These are phyloP conservation scores for Podosphaera fusca DNA, from an alignment of 2,329 filamentous ascomycete genomes.

Conservation along the genomic window DNA sequence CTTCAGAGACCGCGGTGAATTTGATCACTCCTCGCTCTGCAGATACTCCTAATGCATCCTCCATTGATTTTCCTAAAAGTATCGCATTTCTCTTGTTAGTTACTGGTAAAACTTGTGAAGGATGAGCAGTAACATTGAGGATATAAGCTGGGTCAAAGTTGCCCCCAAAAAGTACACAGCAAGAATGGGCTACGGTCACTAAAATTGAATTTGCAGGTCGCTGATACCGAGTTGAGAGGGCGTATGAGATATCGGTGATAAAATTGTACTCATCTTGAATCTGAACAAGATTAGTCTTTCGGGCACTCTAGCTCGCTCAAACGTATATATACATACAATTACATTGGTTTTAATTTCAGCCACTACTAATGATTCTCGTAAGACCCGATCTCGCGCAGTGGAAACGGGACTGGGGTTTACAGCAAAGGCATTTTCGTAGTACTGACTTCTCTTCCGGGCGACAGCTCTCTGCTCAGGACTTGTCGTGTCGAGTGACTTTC, in stretches of 20 bases:
- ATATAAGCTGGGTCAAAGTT: constrained; percentile 61
- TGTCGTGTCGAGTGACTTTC: constrained; percentile 10
- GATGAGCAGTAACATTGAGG: constrained; percentile 48
- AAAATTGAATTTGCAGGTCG: constrained; percentile 51
- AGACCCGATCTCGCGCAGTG: constrained; percentile 13
- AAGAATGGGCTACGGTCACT: constrained; percentile 52
- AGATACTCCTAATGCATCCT: constrained; percentile 43
- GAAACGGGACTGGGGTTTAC: constrained; percentile 11
- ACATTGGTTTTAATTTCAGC: constrained; percentile 42
- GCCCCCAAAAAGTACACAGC: constrained; percentile 51
- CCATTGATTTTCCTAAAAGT: constrained; percentile 55
- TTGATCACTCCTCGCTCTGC: constrained; percentile 46
- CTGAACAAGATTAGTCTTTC: constrained; percentile 19
- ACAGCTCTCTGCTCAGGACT: constrained; percentile 12
- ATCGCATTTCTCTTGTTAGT: constrained; percentile 63
- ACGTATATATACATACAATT: constrained; percentile 23
- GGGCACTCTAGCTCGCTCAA: background rate
- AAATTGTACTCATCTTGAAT: constrained; percentile 55
- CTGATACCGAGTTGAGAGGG: constrained; percentile 53
- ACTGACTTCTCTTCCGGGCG: constrained; percentile 14
- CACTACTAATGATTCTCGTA: constrained; percentile 25
- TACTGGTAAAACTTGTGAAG: constrained; percentile 42
- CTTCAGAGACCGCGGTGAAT: constrained; percentile 46
- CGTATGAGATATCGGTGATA: constrained; percentile 48
- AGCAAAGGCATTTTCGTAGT: constrained; percentile 17